Evolutionary conservation across 1,284 basidiomycete genomes (phyloP).

Genomic region (Fomitiporia mediterranea): DNA sequence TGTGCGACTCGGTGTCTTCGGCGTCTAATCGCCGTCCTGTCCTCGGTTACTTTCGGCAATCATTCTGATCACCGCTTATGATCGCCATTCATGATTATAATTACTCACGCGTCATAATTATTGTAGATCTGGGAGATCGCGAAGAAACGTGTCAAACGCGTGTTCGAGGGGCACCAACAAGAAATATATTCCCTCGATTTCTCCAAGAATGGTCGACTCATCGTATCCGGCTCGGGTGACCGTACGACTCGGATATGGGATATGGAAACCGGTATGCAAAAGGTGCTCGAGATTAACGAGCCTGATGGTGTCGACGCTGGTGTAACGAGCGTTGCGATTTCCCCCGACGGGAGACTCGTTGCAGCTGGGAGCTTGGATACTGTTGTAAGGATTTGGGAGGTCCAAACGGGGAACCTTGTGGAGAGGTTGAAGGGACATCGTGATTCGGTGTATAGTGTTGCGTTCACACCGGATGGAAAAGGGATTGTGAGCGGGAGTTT

Average conservation of each 20-base stretch:
- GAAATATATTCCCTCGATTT: slow-evolving; percentile 93
- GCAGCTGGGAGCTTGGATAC: slow-evolving; percentile 84
- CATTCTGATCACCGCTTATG: slow-evolving; percentile 5
- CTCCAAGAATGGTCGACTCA: slow-evolving; percentile 72
- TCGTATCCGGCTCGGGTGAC: slow-evolving; percentile 89
- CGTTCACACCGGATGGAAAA: slow-evolving; percentile 83
- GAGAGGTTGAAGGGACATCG: slow-evolving; percentile 77
- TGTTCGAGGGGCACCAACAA: slow-evolving; percentile 83
- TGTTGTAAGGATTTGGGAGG: slow-evolving; percentile 85
- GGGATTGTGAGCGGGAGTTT: slow-evolving; percentile 78
- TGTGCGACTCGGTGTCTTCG: slow-evolving; percentile 7
- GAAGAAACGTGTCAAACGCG: slow-evolving; percentile 63
- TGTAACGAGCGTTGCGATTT: slow-evolving; percentile 78
- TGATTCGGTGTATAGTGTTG: slow-evolving; percentile 76
- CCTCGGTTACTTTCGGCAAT: slow-evolving; percentile 1
- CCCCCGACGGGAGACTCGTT: slow-evolving; percentile 75
- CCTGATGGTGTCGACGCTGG: slow-evolving; percentile 62
- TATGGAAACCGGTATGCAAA: slow-evolving; percentile 57
- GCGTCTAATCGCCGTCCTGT: slow-evolving; percentile 3
- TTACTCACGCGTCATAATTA: too few species aligned
- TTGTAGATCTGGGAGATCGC: slow-evolving; percentile 87
- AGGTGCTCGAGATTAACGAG: slow-evolving; percentile 57
- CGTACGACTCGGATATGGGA: slow-evolving; percentile 90
- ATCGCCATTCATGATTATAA: too few species aligned
- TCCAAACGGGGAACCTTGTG: slow-evolving; percentile 63